phyloP scores from a whole-genome alignment of 371 early-diverging fungal genomes.

The Mucor circinelloides region DNA sequence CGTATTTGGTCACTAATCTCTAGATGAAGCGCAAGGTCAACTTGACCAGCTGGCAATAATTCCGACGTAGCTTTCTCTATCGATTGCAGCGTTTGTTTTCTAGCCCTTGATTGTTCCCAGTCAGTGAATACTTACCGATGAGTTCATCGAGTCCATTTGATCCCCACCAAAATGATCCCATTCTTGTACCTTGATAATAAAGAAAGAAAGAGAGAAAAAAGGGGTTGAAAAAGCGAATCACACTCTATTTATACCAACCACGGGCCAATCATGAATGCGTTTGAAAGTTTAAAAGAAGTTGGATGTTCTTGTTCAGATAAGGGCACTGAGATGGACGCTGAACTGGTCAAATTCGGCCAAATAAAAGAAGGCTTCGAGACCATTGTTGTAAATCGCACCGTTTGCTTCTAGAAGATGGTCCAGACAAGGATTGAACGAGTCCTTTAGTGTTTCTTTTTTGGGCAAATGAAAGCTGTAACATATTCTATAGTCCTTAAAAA shows the following conservation, averaged over 20 bases:
- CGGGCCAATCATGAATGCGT: too few relatives aligned
- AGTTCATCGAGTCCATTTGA: constrained; percentile 53
- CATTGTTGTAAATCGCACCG: too few relatives aligned
- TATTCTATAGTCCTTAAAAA: neutral
- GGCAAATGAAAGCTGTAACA: too few relatives aligned
- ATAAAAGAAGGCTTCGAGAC: too few relatives aligned
- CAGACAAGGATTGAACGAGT: too few relatives aligned
- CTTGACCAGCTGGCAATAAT: constrained; percentile 80
- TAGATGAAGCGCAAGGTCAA: constrained; percentile 79
- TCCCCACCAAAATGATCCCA: constrained; percentile 35
- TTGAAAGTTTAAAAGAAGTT: too few relatives aligned
- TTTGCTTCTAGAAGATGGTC: too few relatives aligned
- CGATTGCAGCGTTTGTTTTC: constrained; percentile 32
- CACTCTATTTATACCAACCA: neutral
- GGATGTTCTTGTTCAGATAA: too few relatives aligned
- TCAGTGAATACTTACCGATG: constrained; percentile 41
- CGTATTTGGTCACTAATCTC: constrained; percentile 92
- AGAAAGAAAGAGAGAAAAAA: neutral
- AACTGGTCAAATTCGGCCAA: too few relatives aligned
- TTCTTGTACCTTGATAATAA: neutral
- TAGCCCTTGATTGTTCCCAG: neutral
- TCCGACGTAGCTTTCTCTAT: constrained; percentile 92
- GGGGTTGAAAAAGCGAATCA: neutral
- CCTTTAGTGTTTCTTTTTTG: too few relatives aligned
- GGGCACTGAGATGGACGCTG: too few relatives aligned